Percentiles rank a stretch among this genome's conserved stretches.
Evolutionary conservation across 1,284 basidiomycete genomes (phyloP).

Genomic region (Ceratobasidium sp.): DNA sequence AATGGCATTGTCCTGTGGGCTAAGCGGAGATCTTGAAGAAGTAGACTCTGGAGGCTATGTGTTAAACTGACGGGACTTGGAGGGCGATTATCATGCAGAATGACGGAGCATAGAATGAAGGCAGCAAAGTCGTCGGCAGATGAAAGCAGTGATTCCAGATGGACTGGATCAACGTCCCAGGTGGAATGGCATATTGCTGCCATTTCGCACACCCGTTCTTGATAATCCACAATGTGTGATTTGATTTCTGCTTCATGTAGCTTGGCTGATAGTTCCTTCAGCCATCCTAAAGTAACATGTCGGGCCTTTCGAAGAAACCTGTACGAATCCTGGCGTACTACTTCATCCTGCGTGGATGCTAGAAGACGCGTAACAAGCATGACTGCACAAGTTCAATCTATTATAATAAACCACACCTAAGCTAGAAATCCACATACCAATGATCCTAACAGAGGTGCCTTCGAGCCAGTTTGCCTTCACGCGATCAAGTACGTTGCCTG

Average conservation of each 20-base stretch:
- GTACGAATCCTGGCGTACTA: neutral
- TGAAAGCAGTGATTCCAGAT: constrained; percentile 18
- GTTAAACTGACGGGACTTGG: neutral
- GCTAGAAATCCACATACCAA: neutral
- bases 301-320: constrained; percentile 21
- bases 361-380: constrained; percentile 33
- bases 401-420: too few species aligned
- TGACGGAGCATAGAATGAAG: constrained; percentile 41
- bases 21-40: constrained; percentile 34
- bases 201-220: constrained; percentile 42
- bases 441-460: constrained; percentile 1
- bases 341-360: neutral
- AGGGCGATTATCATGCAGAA: constrained; percentile 42
- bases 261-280: neutral
- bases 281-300: constrained; percentile 9
- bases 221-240: neutral
- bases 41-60: neutral
- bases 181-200: constrained; percentile 44
- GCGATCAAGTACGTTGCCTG: neutral
- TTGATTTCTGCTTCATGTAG: neutral
- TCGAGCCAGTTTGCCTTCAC: constrained; percentile 40
- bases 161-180: constrained; percentile 40
- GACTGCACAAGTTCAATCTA: neutral
- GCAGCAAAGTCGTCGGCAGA: constrained; percentile 36
- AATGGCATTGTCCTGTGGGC: neutral